Percentiles rank a stretch among this genome's conserved stretches.
These are phyloP conservation scores for Syncephalastrum contaminatum DNA, from an alignment of 371 early-diverging fungal species.

Conservation along the genomic window DNA sequence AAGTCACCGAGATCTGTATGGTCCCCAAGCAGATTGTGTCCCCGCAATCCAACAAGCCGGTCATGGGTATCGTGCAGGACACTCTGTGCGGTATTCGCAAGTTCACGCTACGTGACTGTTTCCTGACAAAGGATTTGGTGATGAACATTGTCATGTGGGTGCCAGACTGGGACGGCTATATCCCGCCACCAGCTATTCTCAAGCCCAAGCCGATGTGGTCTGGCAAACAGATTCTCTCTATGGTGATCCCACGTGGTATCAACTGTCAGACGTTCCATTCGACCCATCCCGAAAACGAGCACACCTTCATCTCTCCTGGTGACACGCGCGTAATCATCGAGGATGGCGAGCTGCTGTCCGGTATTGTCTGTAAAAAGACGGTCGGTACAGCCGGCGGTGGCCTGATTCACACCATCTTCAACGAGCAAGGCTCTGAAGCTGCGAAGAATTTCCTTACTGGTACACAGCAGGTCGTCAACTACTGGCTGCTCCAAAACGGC, in stretches of 20 bases:
- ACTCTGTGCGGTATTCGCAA: slow-evolving; percentile 96
- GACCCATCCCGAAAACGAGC: slow-evolving; percentile 83
- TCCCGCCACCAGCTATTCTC: slow-evolving; percentile 93
- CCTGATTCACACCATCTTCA: slow-evolving; percentile 95
- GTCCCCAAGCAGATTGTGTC: slow-evolving; percentile 98
- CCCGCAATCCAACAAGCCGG: slow-evolving; percentile 98
- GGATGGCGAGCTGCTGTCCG: slow-evolving; percentile 92
- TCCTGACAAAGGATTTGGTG: slow-evolving; percentile 88
- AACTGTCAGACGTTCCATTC: slow-evolving; percentile 81
- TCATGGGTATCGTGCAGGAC: slow-evolving; percentile 99
- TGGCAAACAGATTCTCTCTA: slow-evolving; percentile 96
- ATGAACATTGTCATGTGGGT: slow-evolving; percentile 97
- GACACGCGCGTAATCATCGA: slow-evolving; percentile 94
- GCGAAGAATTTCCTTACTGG: slow-evolving; percentile 94
- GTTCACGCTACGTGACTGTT: slow-evolving; percentile 95
- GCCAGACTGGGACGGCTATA: slow-evolving; percentile 92
- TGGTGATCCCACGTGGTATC: slow-evolving; percentile 93
- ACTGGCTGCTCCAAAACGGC: slow-evolving; percentile 93
- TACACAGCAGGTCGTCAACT: slow-evolving; percentile 94
- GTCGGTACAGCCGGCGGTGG: slow-evolving; percentile 95
- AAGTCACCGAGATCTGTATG: slow-evolving; percentile 95
- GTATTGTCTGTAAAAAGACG: slow-evolving; percentile 97
- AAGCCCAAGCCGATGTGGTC: slow-evolving; percentile 98
- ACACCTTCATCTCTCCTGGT: slow-evolving; percentile 79
- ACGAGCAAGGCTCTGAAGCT: slow-evolving; percentile 93